Base-by-base conservation (phyloP, 371 early-diverging fungal species). In the Mucor lusitanicus region DNA sequence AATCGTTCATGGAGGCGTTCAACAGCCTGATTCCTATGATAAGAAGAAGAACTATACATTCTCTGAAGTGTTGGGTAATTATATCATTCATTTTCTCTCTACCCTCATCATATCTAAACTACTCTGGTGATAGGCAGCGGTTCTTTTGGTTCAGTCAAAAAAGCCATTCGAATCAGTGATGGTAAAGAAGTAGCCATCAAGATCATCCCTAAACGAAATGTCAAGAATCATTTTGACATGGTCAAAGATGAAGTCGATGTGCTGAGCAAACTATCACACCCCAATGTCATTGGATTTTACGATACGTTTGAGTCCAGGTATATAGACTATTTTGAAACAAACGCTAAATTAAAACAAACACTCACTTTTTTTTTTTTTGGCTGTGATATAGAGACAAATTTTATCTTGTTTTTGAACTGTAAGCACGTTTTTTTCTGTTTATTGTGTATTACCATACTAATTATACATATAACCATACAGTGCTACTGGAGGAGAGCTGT, bases 351-450 rank as follows among this genome's bases (percentile, higher is more conserved):
- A 30, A 9, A 56, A 56, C 32, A 28, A 56, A 1, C 9, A 7
- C 33, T 56, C n/a, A 50, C 7, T 50, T 0, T 28, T 57, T 30
- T 32, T 40, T 19, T 9, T n/a, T n/a, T n/a, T n/a, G n/a, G 53
- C 0, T 39, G 23, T 37, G 9, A 4, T 48, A 71, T 60, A 88
- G 88, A 71, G 87, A 88, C 65, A 91, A 94, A 74, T 91, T 93
- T 73, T 95, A 95, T 75, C 77, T 97, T 11, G 95, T 97, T 32
- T 96, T 94, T 82, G 91, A 95, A 69, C 80, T 97, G 87, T 84
- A 85, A 72, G 81, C 72, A 39, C 54, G 35, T 56, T 30, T 42
- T 64, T 46, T 15, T 21, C 11, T 13, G 12, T 27, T 25, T 46
- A 35, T 28, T 25, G n/a, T 23, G 13, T 59, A 46, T 53, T 28